Conservation (phyloP, 108 stramenopile genomes). For the Stephanodiscus minutulus region DNA sequence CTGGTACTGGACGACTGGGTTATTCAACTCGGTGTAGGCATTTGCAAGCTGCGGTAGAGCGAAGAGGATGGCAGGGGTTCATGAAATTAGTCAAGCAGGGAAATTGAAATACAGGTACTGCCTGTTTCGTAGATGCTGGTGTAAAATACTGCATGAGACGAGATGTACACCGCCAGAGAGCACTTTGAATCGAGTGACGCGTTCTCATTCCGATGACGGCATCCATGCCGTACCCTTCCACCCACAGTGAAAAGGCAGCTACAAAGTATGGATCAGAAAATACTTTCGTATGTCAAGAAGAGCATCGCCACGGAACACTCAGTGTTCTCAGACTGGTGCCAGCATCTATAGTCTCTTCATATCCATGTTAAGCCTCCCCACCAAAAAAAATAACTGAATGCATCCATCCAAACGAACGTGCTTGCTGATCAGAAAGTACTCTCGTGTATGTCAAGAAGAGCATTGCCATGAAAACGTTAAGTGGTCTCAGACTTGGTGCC, state of each 20-base stretch:
- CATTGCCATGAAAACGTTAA: conserved; percentile 43
- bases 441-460: conserved; percentile 47
- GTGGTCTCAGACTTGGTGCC: conserved; percentile 45
- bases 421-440: conserved; percentile 15
- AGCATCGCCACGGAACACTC: conserved; percentile 47
- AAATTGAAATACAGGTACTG: conserved; percentile 1
- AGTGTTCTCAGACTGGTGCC: conserved; percentile 47
- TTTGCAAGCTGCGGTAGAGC: conserved; percentile 84
- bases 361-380: conserved; percentile 15
- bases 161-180: conserved; percentile 1
- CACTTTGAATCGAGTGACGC: neutral
- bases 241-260: neutral
- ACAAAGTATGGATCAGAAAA: conserved; percentile 11
- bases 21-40: conserved; percentile 99
- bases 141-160: neutral
- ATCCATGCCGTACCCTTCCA: neutral
- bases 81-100: conserved; percentile 7
- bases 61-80: neutral
- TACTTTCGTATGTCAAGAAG: conserved; percentile 41
- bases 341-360: conserved; percentile 49
- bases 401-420: neutral
- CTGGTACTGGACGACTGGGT: conserved; percentile 93
- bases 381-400: neutral
- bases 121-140: neutral
- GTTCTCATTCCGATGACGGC: too few relatives aligned